These are phyloP conservation scores for Colletotrichum sp. DNA, from an alignment of 2,329 filamentous ascomycete species.

Conservation along the genomic window DNA sequence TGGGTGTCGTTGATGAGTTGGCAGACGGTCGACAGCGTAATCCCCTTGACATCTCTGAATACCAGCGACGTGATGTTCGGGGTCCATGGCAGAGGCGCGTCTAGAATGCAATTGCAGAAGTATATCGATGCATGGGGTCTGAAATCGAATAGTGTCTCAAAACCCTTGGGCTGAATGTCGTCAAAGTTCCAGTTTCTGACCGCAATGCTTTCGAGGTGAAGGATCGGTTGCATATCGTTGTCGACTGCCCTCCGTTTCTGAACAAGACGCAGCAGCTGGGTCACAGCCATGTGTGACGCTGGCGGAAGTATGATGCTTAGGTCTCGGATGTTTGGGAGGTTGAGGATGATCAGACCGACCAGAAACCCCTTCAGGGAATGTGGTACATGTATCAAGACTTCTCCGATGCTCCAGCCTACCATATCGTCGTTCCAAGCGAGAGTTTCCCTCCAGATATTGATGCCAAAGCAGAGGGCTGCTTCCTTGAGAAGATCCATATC, in stretches of 20 bases:
- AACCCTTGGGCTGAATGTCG: fast-evolving
- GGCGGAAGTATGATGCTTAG: background rate
- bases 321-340: background rate
- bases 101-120: background rate
- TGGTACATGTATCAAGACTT: fast-evolving
- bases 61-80: background rate
- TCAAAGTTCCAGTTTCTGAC: background rate
- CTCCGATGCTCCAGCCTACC: too few species aligned
- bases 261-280: background rate
- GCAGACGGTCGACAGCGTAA: background rate
- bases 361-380: background rate
- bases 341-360: background rate
- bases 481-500: background rate
- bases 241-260: background rate
- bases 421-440: too few species aligned
- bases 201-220: background rate
- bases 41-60: background rate
- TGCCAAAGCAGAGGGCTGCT: background rate
- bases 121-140: background rate
- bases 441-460: background rate
- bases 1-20: background rate
- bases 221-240: background rate
- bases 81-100: background rate
- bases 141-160: background rate
- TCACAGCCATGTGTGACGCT: background rate